phyloP scores from a whole-genome alignment of 2,329 filamentous ascomycete genomes.

The Graphium sp. region DNA sequence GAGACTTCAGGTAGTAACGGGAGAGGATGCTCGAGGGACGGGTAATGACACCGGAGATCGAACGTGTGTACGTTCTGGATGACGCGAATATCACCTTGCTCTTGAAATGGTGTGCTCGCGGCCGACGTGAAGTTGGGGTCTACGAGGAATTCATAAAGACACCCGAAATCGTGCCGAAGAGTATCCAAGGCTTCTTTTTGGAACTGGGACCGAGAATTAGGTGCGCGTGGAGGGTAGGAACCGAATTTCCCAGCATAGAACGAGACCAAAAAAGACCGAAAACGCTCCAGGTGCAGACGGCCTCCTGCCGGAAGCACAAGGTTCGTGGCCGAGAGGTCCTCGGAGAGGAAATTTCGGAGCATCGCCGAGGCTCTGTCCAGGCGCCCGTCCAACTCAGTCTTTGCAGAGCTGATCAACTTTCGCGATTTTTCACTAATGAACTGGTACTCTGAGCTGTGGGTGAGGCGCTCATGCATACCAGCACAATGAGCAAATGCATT shows the following conservation, averaged over 20 bases:
- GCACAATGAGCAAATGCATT: constrained; percentile 64
- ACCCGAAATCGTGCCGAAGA: constrained; percentile 55
- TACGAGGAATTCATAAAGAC: constrained; percentile 54
- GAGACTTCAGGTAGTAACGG: constrained; percentile 43
- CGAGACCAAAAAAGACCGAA: constrained; percentile 49
- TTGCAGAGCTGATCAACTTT: constrained; percentile 46
- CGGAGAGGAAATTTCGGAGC: constrained; percentile 51
- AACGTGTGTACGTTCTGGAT: constrained; percentile 53
- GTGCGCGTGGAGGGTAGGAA: constrained; percentile 48
- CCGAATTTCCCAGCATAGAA: constrained; percentile 54
- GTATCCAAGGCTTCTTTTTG: constrained; percentile 28
- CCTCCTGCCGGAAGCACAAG: constrained; percentile 46
- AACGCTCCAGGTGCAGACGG: constrained; percentile 53
- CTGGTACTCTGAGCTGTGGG: constrained; percentile 39
- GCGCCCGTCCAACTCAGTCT: constrained; percentile 47
- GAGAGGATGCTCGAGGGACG: constrained; percentile 44
- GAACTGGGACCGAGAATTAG: constrained; percentile 27
- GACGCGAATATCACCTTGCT: constrained; percentile 52
- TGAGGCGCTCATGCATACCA: constrained; percentile 53
- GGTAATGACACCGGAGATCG: constrained; percentile 41
- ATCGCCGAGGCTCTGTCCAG: constrained; percentile 39
- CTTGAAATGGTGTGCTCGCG: constrained; percentile 31
- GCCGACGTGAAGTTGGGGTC: constrained; percentile 37
- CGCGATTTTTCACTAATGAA: constrained; percentile 33
- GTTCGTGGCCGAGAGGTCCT: constrained; percentile 49